phyloP scores from a whole-genome alignment of 2,329 filamentous ascomycete genomes.

The Clarireedia paspali region DNA sequence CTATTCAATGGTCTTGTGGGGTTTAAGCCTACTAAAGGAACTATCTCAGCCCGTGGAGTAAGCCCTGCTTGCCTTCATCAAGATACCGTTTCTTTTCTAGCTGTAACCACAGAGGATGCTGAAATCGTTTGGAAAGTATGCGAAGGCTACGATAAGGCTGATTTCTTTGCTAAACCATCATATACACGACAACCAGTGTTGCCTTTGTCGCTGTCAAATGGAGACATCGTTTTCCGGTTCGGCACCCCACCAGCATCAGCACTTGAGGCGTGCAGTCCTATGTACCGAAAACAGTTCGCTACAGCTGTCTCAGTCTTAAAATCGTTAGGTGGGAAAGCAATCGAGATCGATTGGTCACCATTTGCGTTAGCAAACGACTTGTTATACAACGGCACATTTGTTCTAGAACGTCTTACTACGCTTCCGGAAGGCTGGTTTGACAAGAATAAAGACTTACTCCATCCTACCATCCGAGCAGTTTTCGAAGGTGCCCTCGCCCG shows the following conservation, averaged over 20 bases:
- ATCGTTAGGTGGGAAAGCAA: slow-evolving; percentile 27
- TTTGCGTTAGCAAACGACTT: slow-evolving; percentile 43
- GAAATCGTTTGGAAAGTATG: slow-evolving; percentile 40
- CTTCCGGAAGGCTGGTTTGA: slow-evolving; percentile 33
- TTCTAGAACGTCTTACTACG: slow-evolving; percentile 41
- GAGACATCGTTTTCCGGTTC: slow-evolving; percentile 39
- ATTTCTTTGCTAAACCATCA: slow-evolving; percentile 40
- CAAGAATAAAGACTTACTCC: slow-evolving; percentile 40
- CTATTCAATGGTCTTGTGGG: slow-evolving; percentile 43
- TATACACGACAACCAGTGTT: neutral
- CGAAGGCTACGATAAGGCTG: slow-evolving; percentile 37
- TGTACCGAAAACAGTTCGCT: slow-evolving; percentile 36
- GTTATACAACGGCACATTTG: slow-evolving; percentile 45
- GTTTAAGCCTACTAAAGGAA: slow-evolving; percentile 41
- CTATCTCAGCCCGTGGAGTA: slow-evolving; percentile 38
- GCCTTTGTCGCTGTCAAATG: neutral
- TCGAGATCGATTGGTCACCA: slow-evolving; percentile 34
- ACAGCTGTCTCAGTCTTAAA: slow-evolving; percentile 34
- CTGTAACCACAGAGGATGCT: slow-evolving; percentile 38
- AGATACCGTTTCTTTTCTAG: slow-evolving; percentile 45
- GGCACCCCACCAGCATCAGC: slow-evolving; percentile 39
- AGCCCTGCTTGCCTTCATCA: slow-evolving; percentile 45
- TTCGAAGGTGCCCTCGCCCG: slow-evolving; percentile 34
- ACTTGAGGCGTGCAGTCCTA: slow-evolving; percentile 35
- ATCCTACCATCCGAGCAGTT: slow-evolving; percentile 41